These are phyloP conservation scores for Zangia roseola DNA, from an alignment of 768 basidiomycete species.

Conservation along the genomic window DNA sequence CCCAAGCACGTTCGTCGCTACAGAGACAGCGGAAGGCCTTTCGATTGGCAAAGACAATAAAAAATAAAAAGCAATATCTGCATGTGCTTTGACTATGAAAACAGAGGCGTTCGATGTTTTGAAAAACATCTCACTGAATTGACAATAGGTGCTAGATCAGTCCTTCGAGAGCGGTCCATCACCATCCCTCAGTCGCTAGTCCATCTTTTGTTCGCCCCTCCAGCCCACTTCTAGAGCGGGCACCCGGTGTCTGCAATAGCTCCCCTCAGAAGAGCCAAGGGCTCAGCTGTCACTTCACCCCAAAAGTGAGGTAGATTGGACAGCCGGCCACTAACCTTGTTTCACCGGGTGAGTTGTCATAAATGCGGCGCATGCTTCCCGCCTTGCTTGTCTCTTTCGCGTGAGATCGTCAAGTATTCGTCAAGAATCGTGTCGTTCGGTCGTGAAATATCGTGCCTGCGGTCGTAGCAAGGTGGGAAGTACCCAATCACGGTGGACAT, in stretches of 20 bases:
- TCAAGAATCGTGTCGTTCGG: slow-evolving; percentile 37
- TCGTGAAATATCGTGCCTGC: slow-evolving; percentile 33
- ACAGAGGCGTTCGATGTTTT: slow-evolving; percentile 19
- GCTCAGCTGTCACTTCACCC: slow-evolving; percentile 5
- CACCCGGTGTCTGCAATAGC: slow-evolving; percentile 24
- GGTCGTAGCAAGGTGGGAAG: slow-evolving; percentile 30
- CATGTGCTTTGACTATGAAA: slow-evolving; percentile 24
- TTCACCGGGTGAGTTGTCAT: slow-evolving; percentile 19
- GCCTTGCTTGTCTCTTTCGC: slow-evolving; percentile 27
- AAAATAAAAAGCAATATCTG: slow-evolving; percentile 10
- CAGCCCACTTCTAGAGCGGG: slow-evolving; percentile 33
- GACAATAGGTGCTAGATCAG: slow-evolving; percentile 23
- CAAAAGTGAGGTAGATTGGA: slow-evolving; percentile 11
- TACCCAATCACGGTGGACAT: slow-evolving; percentile 12
- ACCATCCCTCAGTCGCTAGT: slow-evolving; percentile 20
- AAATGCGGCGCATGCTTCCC: slow-evolving; percentile 20
- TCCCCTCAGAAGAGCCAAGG: slow-evolving; percentile 24
- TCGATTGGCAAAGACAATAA: slow-evolving; percentile 4
- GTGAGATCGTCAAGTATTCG: slow-evolving; percentile 32
- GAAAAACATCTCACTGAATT: slow-evolving; percentile 19
- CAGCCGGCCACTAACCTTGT: slow-evolving; percentile 13
- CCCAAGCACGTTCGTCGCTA: slow-evolving; percentile 3
- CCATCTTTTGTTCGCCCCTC: slow-evolving; percentile 23
- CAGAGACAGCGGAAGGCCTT: background rate
- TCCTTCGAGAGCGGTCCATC: slow-evolving; percentile 30